These are phyloP conservation scores for Catenaria anguillulae DNA, from an alignment of 371 early-diverging fungal genomes.

Conservation along the genomic window DNA sequence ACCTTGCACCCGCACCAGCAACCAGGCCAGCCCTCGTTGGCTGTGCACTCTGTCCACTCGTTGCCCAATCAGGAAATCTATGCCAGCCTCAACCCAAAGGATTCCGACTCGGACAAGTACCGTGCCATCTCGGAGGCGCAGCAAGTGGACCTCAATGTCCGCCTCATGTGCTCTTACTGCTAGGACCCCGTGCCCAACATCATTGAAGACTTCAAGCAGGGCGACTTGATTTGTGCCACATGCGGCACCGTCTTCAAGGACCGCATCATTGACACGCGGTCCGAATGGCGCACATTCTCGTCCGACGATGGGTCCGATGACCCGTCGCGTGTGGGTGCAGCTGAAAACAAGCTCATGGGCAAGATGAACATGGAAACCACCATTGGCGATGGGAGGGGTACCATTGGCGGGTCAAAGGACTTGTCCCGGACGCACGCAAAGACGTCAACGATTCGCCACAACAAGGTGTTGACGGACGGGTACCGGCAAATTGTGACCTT, in stretches of 20 bases:
- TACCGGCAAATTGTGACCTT: slow-evolving; percentile 86
- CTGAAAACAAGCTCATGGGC: slow-evolving; percentile 69
- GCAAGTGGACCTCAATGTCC: slow-evolving; percentile 37
- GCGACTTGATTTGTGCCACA: slow-evolving; percentile 91
- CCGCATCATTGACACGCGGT: slow-evolving; percentile 95
- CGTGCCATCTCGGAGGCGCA: neutral
- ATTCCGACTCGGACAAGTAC: neutral
- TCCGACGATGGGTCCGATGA: slow-evolving; percentile 88
- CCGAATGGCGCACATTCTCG: slow-evolving; percentile 98
- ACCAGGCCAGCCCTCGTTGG: too few species aligned
- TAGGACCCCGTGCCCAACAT: slow-evolving; percentile 72
- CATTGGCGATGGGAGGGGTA: slow-evolving; percentile 68
- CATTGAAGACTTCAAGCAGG: slow-evolving; percentile 76
- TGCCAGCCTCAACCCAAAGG: too few species aligned
- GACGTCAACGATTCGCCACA: slow-evolving; percentile 56
- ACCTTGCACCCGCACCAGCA: too few species aligned
- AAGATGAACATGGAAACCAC: slow-evolving; percentile 75
- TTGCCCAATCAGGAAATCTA: too few species aligned
- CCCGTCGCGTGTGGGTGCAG: slow-evolving; percentile 97
- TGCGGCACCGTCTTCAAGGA: slow-evolving; percentile 95
- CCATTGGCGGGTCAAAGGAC: slow-evolving; percentile 49
- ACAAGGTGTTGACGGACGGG: slow-evolving; percentile 69
- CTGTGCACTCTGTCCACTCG: too few species aligned
- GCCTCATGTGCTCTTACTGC: slow-evolving; percentile 66
- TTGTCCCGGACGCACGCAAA: slow-evolving; percentile 30